Evolutionary conservation across 345 rosid species (phyloP).

Genomic region (Sonneratia alba): DNA sequence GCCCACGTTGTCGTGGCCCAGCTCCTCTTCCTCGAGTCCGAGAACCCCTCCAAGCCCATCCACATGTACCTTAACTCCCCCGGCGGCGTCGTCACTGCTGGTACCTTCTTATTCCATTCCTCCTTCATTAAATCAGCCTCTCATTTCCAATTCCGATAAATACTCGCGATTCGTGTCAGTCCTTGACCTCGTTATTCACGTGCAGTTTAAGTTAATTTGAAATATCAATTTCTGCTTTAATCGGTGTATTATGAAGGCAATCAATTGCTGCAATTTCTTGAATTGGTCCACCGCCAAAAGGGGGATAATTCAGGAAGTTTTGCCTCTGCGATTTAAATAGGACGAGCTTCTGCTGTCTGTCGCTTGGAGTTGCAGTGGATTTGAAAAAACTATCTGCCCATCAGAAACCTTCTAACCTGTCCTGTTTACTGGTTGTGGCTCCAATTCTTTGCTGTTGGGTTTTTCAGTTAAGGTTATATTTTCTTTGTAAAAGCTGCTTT

Average conservation of each 20-base stretch:
- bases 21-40: conserved; percentile 95
- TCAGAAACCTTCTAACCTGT: neutral
- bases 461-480: neutral
- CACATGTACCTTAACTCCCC: conserved; percentile 98
- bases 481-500: too few species aligned
- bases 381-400: neutral
- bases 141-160: neutral
- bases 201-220: neutral
- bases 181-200: neutral
- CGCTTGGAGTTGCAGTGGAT: neutral
- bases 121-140: neutral
- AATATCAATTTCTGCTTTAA: neutral
- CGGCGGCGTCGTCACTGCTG: conserved; percentile 96
- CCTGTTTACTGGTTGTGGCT: neutral
- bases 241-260: too few species aligned
- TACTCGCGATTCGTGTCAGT: neutral
- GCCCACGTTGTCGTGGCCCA: conserved; percentile 97
- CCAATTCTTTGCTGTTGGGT: neutral
- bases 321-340: neutral
- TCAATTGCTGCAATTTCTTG: neutral
- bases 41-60: conserved; percentile 93
- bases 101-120: conserved; percentile 19
- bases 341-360: neutral
- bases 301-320: neutral
- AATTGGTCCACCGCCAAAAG: neutral